phyloP scores from a whole-genome alignment of 2,329 filamentous ascomycete genomes.

The Cladophialophora carrionii region DNA sequence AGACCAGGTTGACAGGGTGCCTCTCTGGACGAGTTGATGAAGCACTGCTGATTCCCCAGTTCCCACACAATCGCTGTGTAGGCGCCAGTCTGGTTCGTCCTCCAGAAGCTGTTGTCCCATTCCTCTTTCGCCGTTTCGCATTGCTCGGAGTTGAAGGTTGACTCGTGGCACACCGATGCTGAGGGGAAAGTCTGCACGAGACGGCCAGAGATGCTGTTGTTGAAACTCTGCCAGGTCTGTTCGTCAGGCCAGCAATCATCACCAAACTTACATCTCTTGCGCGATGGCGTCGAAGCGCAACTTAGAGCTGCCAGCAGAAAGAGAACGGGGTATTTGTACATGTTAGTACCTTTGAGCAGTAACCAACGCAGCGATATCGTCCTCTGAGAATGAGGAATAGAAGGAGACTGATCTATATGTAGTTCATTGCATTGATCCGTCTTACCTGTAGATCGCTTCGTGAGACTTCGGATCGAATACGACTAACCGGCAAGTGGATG shows the following conservation, averaged over 20 bases:
- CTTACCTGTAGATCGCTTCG: not conserved
- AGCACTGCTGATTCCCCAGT: slow-evolving; percentile 41
- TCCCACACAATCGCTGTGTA: slow-evolving; percentile 42
- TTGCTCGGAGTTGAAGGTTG: slow-evolving; percentile 30
- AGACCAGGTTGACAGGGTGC: slow-evolving; percentile 38
- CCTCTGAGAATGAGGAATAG: not conserved
- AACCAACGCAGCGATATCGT: not conserved
- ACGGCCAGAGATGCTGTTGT: slow-evolving; percentile 43
- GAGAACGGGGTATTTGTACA: slow-evolving; percentile 3
- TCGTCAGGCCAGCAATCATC: slow-evolving; percentile 45
- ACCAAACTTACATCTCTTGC: slow-evolving; percentile 17
- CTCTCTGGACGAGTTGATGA: slow-evolving; percentile 37
- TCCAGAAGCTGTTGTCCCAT: slow-evolving; percentile 39
- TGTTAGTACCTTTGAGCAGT: not conserved
- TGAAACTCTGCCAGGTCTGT: slow-evolving; percentile 43
- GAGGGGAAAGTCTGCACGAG: slow-evolving; percentile 43
- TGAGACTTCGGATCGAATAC: not conserved
- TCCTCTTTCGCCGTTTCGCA: slow-evolving; percentile 38
- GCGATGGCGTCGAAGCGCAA: not conserved
- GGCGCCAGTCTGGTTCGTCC: slow-evolving; percentile 39
- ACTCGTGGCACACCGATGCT: slow-evolving; percentile 45
- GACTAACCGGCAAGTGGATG: not conserved
- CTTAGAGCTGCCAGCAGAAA: slow-evolving; percentile 6
- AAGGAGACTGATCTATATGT: not conserved
- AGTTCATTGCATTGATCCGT: not conserved